phyloP scores from a whole-genome alignment of 805 yeast genomes.

The Hanseniaspora singularis region DNA sequence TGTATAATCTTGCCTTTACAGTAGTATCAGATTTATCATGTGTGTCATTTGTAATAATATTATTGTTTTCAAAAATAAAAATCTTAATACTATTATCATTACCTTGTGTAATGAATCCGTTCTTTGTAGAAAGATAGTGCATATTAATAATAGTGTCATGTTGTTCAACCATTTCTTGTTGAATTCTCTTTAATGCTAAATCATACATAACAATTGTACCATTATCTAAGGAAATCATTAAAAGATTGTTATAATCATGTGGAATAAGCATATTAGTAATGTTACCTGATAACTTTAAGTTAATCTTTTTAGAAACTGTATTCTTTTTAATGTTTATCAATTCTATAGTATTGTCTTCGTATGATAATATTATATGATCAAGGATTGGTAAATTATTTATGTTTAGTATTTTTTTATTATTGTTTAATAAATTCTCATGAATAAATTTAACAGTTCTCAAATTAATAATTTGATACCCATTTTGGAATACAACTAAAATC shows the following conservation, averaged over 20 bases:
- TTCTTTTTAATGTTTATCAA: slow-evolving; percentile 39
- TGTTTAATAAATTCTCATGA: slow-evolving; percentile 35
- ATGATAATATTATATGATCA: slow-evolving; percentile 75
- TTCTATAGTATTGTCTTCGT: slow-evolving; percentile 51
- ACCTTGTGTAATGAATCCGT: slow-evolving; percentile 78
- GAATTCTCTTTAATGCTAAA: slow-evolving; percentile 7
- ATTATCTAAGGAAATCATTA: slow-evolving; percentile 8
- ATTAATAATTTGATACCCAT: slow-evolving; percentile 52
- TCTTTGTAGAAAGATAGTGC: slow-evolving; percentile 77
- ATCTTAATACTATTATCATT: slow-evolving; percentile 84
- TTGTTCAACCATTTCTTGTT: slow-evolving; percentile 49
- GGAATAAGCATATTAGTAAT: slow-evolving; percentile 13
- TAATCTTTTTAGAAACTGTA: slow-evolving; percentile 33
- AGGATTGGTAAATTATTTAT: slow-evolving; percentile 59
- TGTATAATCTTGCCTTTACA: slow-evolving; percentile 70
- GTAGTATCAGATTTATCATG: slow-evolving; percentile 36
- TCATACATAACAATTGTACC: slow-evolving; percentile 13
- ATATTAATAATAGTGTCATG: slow-evolving; percentile 73
- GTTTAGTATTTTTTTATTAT: slow-evolving; percentile 41
- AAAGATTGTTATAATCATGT: slow-evolving; percentile 7
- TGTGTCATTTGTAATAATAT: slow-evolving; percentile 32
- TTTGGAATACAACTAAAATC: slow-evolving; percentile 66
- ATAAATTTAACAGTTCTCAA: slow-evolving; percentile 55
- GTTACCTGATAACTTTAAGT: slow-evolving; percentile 50
- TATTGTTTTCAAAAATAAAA: slow-evolving; percentile 59